phyloP scores from a whole-genome alignment of 805 yeast genomes.

The Suhomyces canberraensis region DNA sequence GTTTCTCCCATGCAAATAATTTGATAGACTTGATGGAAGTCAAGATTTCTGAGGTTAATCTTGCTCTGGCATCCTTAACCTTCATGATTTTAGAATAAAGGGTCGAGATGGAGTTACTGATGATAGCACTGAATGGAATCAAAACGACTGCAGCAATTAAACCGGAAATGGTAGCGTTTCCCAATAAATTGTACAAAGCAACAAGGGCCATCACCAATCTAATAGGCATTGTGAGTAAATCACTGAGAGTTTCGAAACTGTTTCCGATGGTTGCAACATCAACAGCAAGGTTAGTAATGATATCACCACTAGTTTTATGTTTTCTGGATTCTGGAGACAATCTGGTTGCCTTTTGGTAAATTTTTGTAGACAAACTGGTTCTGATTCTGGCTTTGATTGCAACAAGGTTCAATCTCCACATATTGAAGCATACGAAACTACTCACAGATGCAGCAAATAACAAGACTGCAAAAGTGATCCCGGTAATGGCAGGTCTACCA shows the following conservation, averaged over 20 bases:
- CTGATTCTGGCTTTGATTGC: constrained; percentile 14
- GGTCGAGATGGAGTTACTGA: constrained; percentile 42
- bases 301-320: constrained; percentile 69
- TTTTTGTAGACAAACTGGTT: constrained; percentile 61
- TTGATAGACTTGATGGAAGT: constrained; percentile 62
- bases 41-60: constrained; percentile 56
- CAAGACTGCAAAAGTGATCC: constrained; percentile 13
- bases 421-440: constrained; percentile 18
- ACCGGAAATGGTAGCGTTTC: constrained; percentile 59
- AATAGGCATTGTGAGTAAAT: constrained; percentile 56
- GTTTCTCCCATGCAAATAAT: constrained; percentile 67
- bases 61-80: constrained; percentile 58
- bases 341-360: constrained; percentile 66
- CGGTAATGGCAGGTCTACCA: constrained; percentile 14
- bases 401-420: constrained; percentile 14
- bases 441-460: constrained; percentile 6
- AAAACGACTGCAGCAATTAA: constrained; percentile 48
- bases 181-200: constrained; percentile 53
- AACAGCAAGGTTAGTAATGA: constrained; percentile 73
- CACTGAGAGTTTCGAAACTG: constrained; percentile 49
- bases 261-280: constrained; percentile 68
- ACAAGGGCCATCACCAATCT: constrained; percentile 50
- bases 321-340: constrained; percentile 66
- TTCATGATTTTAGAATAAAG: constrained; percentile 43
- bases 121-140: constrained; percentile 53